These are phyloP conservation scores for Canavalia gladiata DNA, from an alignment of 306 rosid species.

Conservation along the genomic window DNA sequence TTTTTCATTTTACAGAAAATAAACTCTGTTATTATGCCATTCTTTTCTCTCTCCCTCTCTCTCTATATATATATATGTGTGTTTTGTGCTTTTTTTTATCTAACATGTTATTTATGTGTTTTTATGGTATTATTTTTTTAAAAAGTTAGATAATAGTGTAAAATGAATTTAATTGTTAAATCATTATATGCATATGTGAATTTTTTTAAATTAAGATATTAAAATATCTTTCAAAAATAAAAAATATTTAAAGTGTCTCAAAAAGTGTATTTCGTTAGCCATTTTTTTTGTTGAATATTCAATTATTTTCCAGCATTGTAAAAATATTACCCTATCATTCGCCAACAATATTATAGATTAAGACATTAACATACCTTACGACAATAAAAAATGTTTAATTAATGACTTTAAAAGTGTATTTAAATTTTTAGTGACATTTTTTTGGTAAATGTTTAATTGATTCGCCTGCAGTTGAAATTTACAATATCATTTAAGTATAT, in stretches of 20 bases:
- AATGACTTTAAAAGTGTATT: too few species aligned
- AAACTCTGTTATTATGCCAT: too few species aligned
- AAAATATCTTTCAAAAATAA: background rate
- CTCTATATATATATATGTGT: too few species aligned
- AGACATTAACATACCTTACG: background rate
- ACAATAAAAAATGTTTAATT: background rate
- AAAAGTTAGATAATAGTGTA: background rate
- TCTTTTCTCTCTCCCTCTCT: too few species aligned
- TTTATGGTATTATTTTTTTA: background rate
- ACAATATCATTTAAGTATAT: background rate
- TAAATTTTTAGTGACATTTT: too few species aligned
- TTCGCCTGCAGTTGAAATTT: background rate
- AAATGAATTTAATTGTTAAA: background rate
- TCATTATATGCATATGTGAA: background rate
- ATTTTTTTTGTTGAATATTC: background rate
- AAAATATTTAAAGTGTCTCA: background rate
- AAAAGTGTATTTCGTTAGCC: background rate
- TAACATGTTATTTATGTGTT: background rate
- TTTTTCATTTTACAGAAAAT: too few species aligned
- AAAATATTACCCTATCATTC: background rate
- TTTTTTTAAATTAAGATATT: background rate
- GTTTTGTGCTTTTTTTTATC: background rate
- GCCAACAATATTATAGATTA: background rate
- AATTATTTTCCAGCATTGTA: background rate
- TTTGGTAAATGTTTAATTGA: too few species aligned